phyloP scores from a whole-genome alignment of 2,329 filamentous ascomycete species.

The Colletotrichum magnum region DNA sequence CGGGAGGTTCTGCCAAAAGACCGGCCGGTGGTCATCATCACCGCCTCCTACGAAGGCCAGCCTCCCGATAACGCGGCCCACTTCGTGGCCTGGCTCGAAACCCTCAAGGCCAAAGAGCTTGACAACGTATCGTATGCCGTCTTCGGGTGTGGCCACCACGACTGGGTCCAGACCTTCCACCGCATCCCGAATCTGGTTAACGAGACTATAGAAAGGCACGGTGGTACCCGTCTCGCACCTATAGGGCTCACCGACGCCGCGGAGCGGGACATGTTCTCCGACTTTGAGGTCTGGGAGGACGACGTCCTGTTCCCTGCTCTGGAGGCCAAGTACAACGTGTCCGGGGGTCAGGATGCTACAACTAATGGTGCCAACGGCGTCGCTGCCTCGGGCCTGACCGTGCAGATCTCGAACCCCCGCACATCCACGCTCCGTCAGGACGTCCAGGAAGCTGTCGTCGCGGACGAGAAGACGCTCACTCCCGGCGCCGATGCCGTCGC shows the following conservation, averaged over 20 bases:
- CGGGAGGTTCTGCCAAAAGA: constrained; percentile 68
- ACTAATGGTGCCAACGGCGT: constrained; percentile 1
- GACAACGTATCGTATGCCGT: constrained; percentile 73
- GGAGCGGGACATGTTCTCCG: constrained; percentile 75
- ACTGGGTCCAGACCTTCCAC: constrained; percentile 76
- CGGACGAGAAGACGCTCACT: constrained; percentile 67
- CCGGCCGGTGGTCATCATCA: constrained; percentile 73
- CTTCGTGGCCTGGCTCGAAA: constrained; percentile 75
- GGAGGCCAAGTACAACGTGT: constrained; percentile 63
- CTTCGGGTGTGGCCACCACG: constrained; percentile 74
- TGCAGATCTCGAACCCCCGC: constrained; percentile 68
- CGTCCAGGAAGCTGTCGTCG: constrained; percentile 71
- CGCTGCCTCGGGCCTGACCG: constrained; percentile 52
- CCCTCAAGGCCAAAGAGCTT: constrained; percentile 60
- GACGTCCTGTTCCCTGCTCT: constrained; percentile 66
- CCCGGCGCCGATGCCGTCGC: constrained; percentile 54
- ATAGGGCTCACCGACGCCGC: constrained; percentile 73
- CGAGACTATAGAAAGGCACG: constrained; percentile 58
- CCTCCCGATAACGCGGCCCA: constrained; percentile 77
- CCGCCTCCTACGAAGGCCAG: constrained; percentile 78
- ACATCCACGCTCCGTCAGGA: constrained; percentile 72
- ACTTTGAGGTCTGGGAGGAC: constrained; percentile 78
- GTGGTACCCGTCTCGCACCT: constrained; percentile 53
- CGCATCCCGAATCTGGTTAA: constrained; percentile 76
- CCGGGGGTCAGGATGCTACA: constrained; percentile 45